Conservation (phyloP, 805 yeast species). For the Suhomyces emberorum region DNA sequence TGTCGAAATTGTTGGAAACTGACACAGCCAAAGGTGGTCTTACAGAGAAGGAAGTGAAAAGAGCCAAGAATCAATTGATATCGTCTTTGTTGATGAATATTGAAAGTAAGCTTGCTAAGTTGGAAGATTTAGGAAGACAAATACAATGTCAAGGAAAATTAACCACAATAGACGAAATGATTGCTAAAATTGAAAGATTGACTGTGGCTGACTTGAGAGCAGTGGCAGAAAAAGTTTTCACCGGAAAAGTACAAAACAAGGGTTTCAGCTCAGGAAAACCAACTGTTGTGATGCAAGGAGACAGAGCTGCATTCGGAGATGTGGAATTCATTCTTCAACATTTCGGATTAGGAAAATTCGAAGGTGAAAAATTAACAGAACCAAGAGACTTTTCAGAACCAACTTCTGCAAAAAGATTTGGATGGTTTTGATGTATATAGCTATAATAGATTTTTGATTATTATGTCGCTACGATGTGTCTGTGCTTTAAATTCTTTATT, state of each 20-base stretch:
- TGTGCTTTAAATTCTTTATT: too few species aligned
- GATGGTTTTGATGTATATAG: conserved; percentile 6
- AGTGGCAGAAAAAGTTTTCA: conserved; percentile 73
- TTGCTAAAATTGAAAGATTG: conserved; percentile 65
- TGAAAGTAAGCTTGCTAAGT: conserved; percentile 88
- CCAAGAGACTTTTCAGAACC: conserved; percentile 13
- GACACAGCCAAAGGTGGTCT: conserved; percentile 51
- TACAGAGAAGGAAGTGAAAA: conserved; percentile 65
- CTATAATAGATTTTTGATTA: too few species aligned
- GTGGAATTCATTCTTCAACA: conserved; percentile 58
- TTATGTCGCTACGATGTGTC: too few species aligned
- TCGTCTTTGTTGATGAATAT: conserved; percentile 88
- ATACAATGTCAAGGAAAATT: conserved; percentile 78
- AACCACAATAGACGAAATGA: conserved; percentile 78
- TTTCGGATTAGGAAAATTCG: conserved; percentile 66
- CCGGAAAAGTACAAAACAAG: conserved; percentile 55
- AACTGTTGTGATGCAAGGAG: conserved; percentile 88
- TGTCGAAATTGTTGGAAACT: conserved; percentile 31
- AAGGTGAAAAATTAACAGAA: conserved; percentile 15
- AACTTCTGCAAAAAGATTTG: conserved; percentile 13
- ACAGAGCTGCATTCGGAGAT: conserved; percentile 82
- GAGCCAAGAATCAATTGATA: conserved; percentile 91
- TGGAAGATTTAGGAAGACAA: conserved; percentile 95
- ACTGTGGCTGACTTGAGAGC: conserved; percentile 64
- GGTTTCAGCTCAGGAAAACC: conserved; percentile 57